These are phyloP conservation scores for Phaffia rhodozyma DNA, from an alignment of 1,284 basidiomycete genomes.

Conservation along the genomic window DNA sequence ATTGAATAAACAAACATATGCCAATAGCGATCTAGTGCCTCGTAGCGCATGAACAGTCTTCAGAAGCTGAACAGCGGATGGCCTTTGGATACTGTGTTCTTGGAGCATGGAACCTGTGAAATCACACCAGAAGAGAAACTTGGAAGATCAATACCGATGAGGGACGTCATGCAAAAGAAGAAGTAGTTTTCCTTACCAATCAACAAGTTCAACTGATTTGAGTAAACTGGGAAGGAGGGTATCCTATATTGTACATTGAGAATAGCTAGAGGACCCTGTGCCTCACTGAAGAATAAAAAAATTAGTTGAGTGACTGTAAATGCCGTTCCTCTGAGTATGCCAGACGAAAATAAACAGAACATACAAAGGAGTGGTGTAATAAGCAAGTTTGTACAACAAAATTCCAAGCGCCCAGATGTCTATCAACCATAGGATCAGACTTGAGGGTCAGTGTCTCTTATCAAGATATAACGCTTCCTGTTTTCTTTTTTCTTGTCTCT, in stretches of 20 bases:
- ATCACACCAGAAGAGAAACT: constrained; percentile 16
- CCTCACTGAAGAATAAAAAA: constrained; percentile 44
- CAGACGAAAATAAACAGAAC: not conserved
- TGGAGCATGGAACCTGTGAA: constrained; percentile 66
- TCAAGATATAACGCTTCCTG: not conserved
- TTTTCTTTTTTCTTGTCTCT: too few relatives aligned
- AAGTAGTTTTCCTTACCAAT: constrained; percentile 51
- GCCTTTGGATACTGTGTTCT: constrained; percentile 70
- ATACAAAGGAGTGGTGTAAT: constrained; percentile 90
- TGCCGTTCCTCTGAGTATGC: constrained; percentile 23
- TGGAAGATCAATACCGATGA: constrained; percentile 7
- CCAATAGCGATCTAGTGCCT: constrained; percentile 64
- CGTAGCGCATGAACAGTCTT: constrained; percentile 63
- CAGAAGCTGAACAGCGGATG: constrained; percentile 68
- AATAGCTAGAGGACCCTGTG: constrained; percentile 90
- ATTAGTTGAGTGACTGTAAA: not conserved
- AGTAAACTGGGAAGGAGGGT: constrained; percentile 87
- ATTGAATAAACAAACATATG: constrained; percentile 43
- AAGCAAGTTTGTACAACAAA: constrained; percentile 73
- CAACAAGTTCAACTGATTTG: constrained; percentile 66
- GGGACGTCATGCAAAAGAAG: not conserved
- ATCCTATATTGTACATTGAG: constrained; percentile 92
- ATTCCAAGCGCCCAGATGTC: constrained; percentile 70
- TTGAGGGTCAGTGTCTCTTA: not conserved
- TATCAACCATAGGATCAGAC: constrained; percentile 19